phyloP scores from a whole-genome alignment of 352 stramenopile genomes.

The Phytophthora brassicae region DNA sequence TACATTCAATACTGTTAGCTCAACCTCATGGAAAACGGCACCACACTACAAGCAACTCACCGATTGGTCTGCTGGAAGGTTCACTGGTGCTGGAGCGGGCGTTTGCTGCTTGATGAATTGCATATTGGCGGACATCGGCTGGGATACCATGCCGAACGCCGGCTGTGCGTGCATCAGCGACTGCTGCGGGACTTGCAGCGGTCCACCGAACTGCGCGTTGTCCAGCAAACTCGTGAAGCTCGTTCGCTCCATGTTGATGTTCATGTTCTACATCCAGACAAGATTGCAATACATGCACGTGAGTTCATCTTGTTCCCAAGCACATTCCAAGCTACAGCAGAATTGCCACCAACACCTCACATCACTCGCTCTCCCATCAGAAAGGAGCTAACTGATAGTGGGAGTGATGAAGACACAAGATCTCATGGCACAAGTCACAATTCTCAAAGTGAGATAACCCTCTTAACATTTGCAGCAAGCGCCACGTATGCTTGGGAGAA shows the following conservation, averaged over 20 bases:
- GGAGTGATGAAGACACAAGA: neutral
- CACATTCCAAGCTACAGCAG: neutral
- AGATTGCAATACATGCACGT: slow-evolving; percentile 31
- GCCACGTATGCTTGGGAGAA: neutral
- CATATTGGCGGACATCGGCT: slow-evolving; percentile 23
- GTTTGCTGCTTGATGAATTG: slow-evolving; percentile 31
- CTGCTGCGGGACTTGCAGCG: slow-evolving; percentile 30
- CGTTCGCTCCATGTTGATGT: slow-evolving; percentile 41
- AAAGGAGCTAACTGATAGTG: too few relatives aligned
- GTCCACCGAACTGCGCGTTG: slow-evolving; percentile 28
- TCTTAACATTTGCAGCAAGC: too few relatives aligned
- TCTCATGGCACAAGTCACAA: slow-evolving; percentile 13
- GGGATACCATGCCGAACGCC: slow-evolving; percentile 22
- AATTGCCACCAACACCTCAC: neutral
- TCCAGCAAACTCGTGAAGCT: slow-evolving; percentile 40
- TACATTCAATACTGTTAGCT: slow-evolving; percentile 8
- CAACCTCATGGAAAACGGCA: neutral
- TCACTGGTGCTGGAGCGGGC: slow-evolving; percentile 10
- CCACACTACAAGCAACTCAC: slow-evolving; percentile 16
- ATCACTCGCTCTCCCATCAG: slow-evolving; percentile 1
- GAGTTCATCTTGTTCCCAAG: slow-evolving; percentile 24
- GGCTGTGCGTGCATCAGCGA: slow-evolving; percentile 22
- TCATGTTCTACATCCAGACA: slow-evolving; percentile 41
- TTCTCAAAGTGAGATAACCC: neutral
- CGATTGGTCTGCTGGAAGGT: slow-evolving; percentile 28